phyloP scores from a whole-genome alignment of 2,329 filamentous ascomycete species.

The Colletotrichum karsti region DNA sequence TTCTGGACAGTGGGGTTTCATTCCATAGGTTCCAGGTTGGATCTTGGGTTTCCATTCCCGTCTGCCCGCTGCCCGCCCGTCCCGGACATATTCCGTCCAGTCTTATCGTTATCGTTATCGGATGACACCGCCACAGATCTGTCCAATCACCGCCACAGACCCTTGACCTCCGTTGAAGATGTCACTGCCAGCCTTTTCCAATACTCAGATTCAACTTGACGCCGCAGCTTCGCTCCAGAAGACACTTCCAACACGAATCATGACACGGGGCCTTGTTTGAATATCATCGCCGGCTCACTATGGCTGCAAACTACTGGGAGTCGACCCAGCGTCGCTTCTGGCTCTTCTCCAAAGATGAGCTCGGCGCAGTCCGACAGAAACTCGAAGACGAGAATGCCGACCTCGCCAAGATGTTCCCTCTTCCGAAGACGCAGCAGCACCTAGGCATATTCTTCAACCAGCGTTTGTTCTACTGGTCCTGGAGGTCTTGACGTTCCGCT shows the following conservation, averaged over 20 bases:
- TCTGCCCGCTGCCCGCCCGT: conserved; percentile 12
- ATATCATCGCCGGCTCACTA: conserved; percentile 45
- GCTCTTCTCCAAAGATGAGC: conserved; percentile 78
- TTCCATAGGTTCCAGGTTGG: background rate
- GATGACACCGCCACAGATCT: conserved; percentile 1
- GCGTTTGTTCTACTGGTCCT: conserved; percentile 57
- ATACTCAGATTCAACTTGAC: background rate
- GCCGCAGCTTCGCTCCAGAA: background rate
- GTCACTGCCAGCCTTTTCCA: background rate
- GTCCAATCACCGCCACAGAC: background rate
- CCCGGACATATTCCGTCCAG: conserved; percentile 12
- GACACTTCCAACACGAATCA: background rate
- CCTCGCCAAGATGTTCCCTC: conserved; percentile 79
- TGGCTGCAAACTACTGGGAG: conserved; percentile 97
- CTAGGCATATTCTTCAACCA: conserved; percentile 93
- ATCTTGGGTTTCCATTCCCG: background rate
- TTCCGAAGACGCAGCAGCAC: conserved; percentile 79
- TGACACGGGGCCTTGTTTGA: conserved; percentile 2
- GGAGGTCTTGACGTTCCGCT: background rate
- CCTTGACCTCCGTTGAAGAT: background rate
- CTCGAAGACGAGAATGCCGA: conserved; percentile 80
- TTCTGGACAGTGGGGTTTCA: background rate
- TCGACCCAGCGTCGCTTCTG: conserved; percentile 91
- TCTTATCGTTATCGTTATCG: conserved; percentile 19
- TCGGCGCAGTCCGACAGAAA: conserved; percentile 77